Base-by-base conservation (phyloP, 371 early-diverging fungal genomes). In the Actinomortierella ambigua region DNA sequence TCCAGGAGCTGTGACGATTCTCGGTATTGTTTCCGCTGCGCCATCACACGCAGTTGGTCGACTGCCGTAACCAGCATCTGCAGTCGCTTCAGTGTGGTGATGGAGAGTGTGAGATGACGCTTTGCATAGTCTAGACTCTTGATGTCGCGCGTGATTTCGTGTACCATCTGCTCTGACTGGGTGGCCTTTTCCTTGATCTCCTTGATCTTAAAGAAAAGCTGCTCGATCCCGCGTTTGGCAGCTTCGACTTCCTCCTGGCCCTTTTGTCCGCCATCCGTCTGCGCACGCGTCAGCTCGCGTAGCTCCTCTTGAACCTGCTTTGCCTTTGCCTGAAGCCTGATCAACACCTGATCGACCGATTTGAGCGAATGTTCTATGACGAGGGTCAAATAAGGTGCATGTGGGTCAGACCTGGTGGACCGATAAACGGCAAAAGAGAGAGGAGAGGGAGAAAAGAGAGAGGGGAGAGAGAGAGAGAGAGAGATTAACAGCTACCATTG, bases 101-200 rank as follows among this genome's bases (percentile, higher is more conserved):
- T 93, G 1, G 95, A 86, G 23, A 78, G 73, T 1, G 92, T 90
- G 59, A 98, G 78, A 63, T 97, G 95, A 47, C 90, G 85, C 68
- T 98, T 98, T 48, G 96, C 95, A 63, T 87, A 90, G 77, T 98
- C 98, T 20, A 98, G 80, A 3, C 91, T 85, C 76, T 95, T 95
- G 60, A 98, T 96, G 60, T 98, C 98, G 61, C 90, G 87, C 11
- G 98, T 97, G 48, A 98, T 97, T 54, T 95, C 95, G 49, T 90
- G 88, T 0, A 97, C 97, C 87, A 90, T 91, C 4, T 85, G 79
- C 62, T 97, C 96, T 0, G 96, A 91, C 49, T 90, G 87, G 0
- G 87, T 77, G 23, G 96, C 94, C 73, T 94, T 94, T 43, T 80
- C 78, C 58, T 92, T 90, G 68, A 98, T 96, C 55, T 85, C 85